A percentile compares a stretch with the other conserved stretches of the same genome.
Evolutionary conservation across 257 asterid genomes (phyloP).

Genomic region (Plantago ovata): DNA sequence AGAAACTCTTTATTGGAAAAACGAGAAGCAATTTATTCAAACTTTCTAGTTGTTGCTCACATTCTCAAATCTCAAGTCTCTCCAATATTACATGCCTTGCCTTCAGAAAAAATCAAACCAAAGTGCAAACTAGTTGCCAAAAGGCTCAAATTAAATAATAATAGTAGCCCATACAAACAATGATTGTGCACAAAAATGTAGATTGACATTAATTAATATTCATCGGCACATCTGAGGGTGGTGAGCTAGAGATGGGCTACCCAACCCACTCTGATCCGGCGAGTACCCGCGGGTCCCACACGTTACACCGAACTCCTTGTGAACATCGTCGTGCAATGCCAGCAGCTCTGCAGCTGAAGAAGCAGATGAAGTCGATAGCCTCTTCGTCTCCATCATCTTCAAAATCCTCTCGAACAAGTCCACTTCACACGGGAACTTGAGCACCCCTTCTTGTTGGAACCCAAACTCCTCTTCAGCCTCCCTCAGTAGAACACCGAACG

Average conservation of each 20-base stretch:
- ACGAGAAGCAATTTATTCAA: background rate
- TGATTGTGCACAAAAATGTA: background rate
- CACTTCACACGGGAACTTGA: conserved; percentile 66
- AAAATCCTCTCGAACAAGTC: conserved; percentile 48
- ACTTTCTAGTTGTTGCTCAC: too few relatives aligned
- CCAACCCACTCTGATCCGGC: conserved; percentile 15
- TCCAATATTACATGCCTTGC: conserved; percentile 3
- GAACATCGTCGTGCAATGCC: conserved; percentile 2
- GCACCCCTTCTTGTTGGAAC: conserved; percentile 74
- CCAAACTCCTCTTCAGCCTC: conserved; percentile 90
- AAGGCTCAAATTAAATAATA: background rate
- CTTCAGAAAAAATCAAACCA: background rate
- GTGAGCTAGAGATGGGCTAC: conserved; percentile 23
- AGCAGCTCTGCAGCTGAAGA: background rate
- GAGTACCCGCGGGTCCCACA: conserved; percentile 19
- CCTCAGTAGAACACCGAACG: conserved; percentile 52
- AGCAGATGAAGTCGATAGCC: conserved; percentile 14
- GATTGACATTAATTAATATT: background rate
- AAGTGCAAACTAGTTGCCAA: background rate
- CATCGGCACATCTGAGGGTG: conserved; percentile 42
- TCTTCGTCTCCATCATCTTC: conserved; percentile 46
- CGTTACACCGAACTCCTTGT: conserved; percentile 15
- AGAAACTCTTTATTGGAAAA: too few relatives aligned
- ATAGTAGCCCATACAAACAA: too few relatives aligned
- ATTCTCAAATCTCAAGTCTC: background rate